These are phyloP conservation scores for Scleromitrula shiraiana DNA, from an alignment of 2,329 filamentous ascomycete species.

Conservation along the genomic window DNA sequence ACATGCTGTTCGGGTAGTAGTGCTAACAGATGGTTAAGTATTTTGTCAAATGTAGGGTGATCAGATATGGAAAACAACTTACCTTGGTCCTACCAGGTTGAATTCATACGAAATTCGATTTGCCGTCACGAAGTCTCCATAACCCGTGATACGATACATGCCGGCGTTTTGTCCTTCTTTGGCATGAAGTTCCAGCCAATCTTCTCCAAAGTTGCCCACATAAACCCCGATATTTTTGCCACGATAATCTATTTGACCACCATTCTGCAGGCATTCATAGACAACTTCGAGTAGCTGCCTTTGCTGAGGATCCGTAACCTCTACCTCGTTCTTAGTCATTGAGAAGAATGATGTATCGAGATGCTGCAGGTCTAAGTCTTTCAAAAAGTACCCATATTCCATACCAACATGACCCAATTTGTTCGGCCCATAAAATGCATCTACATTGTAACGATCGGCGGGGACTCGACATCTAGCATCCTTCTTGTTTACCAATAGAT, in stretches of 20 bases:
- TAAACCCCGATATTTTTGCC: conserved; percentile 20
- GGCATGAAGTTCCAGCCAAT: background rate
- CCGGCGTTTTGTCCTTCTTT: conserved; percentile 14
- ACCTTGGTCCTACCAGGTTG: conserved; percentile 29
- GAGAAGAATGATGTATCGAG: conserved; percentile 31
- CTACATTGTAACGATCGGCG: conserved; percentile 12
- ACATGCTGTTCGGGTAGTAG: conserved; percentile 36
- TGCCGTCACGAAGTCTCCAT: conserved; percentile 28
- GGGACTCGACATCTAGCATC: conserved; percentile 2
- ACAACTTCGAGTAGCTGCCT: conserved; percentile 23
- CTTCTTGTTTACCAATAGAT: conserved; percentile 7
- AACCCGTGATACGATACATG: conserved; percentile 30
- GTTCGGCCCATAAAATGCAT: conserved; percentile 9
- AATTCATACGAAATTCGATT: conserved; percentile 38
- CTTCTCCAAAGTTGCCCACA: background rate
- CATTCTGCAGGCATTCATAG: conserved; percentile 25
- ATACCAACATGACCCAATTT: background rate
- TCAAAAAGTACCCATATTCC: conserved; percentile 14
- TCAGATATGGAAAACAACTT: background rate
- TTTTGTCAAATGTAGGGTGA: background rate
- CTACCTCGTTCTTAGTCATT: conserved; percentile 23
- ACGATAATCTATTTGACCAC: conserved; percentile 29
- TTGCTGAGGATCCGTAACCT: conserved; percentile 22
- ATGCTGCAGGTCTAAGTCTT: conserved; percentile 7
- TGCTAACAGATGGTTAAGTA: background rate